Percentiles rank a stretch among this genome's conserved stretches.
Evolutionary conservation across 2,329 filamentous ascomycete genomes (phyloP).

Genomic region (Paramyrothecium roridum): DNA sequence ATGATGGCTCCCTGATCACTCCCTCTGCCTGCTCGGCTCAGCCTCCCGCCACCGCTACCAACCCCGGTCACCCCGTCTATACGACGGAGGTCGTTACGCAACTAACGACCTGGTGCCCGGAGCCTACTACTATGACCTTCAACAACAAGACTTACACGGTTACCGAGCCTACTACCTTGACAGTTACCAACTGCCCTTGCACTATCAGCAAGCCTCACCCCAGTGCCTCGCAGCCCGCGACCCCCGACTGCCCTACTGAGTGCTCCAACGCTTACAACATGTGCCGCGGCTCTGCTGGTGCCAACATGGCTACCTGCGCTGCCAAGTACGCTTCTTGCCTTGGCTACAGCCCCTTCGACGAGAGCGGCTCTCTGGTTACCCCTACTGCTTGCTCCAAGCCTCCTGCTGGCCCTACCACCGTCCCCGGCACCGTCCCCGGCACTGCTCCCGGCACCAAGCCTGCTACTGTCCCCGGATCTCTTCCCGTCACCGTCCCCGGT

Average conservation of each 20-base stretch:
- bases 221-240: constrained; percentile 1
- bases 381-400: constrained; percentile 13
- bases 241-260: constrained; percentile 11
- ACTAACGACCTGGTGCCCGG: constrained; percentile 67
- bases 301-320: constrained; percentile 19
- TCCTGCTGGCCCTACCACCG: neutral
- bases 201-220: constrained; percentile 46
- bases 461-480: too few species aligned
- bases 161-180: constrained; percentile 60
- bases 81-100: constrained; percentile 61
- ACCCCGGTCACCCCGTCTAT: constrained; percentile 41
- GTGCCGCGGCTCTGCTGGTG: constrained; percentile 12
- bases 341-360: constrained; percentile 18
- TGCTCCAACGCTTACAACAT: constrained; percentile 11
- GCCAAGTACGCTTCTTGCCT: constrained; percentile 18
- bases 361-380: constrained; percentile 7
- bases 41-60: neutral
- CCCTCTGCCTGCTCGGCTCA: neutral
- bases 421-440: neutral
- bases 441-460: constrained; percentile 3
- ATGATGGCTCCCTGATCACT: neutral
- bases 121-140: constrained; percentile 56
- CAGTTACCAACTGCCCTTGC: constrained; percentile 64
- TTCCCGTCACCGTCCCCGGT: neutral
- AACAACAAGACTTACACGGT: constrained; percentile 62